Percentiles rank a stretch among this genome's conserved stretches.
Conservation (phyloP, 331 rosid genomes). For the Spiraea crenata region DNA sequence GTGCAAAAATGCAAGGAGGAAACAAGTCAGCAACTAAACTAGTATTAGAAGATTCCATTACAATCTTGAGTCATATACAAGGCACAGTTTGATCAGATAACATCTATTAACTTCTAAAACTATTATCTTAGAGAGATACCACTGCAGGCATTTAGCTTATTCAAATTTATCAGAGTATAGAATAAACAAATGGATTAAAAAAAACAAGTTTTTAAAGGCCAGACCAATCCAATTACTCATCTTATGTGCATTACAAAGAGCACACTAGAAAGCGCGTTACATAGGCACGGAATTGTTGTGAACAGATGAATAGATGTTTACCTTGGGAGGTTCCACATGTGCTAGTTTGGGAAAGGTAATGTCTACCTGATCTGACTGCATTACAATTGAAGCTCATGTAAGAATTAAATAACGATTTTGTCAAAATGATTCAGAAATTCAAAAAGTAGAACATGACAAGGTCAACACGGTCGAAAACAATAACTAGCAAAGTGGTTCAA, state of each 20-base stretch:
- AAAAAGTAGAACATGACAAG: not conserved
- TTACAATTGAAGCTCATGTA: constrained; percentile 17
- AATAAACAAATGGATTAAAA: not conserved
- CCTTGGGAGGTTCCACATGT: constrained; percentile 54
- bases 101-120: not conserved
- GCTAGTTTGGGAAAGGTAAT: constrained; percentile 50
- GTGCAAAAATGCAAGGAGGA: not conserved
- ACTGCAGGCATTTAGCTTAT: not conserved
- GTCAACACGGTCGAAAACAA: not conserved
- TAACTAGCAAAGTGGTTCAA: not conserved
- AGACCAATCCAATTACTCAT: not conserved
- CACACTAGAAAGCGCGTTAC: not conserved
- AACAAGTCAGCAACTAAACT: not conserved
- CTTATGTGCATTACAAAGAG: not conserved
- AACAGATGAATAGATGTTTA: constrained; percentile 20
- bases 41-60: not conserved
- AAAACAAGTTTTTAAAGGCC: not conserved
- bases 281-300: not conserved
- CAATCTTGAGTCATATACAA: not conserved
- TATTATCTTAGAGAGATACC: not conserved
- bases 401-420: constrained; percentile 11
- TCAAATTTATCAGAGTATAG: not conserved
- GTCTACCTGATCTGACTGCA: constrained; percentile 67
- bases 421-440: constrained; percentile 12
- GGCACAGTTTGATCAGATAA: not conserved